phyloP scores from a whole-genome alignment of 2,329 filamentous ascomycete species.

The Colletotrichum musae region DNA sequence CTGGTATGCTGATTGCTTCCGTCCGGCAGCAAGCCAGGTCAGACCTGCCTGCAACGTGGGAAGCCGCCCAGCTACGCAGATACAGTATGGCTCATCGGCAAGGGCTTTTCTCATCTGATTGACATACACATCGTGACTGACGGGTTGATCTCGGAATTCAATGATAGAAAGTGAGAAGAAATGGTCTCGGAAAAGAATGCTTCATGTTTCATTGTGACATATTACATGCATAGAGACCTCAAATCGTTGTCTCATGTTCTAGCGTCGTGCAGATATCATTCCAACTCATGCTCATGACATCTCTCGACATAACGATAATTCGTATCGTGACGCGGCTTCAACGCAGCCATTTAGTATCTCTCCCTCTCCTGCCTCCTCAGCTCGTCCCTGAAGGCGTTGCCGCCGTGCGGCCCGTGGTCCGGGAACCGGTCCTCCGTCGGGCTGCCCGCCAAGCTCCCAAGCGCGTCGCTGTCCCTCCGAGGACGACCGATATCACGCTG shows the following conservation, averaged over 20 bases:
- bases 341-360: slow-evolving; percentile 47
- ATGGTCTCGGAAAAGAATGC: neutral
- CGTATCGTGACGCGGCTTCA: neutral
- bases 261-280: slow-evolving; percentile 14
- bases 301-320: neutral
- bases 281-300: slow-evolving; percentile 7
- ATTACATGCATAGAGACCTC: slow-evolving; percentile 23
- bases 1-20: too few species aligned
- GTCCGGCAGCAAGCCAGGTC: too few species aligned
- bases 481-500: slow-evolving; percentile 40
- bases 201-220: slow-evolving; percentile 32
- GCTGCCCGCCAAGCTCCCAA: slow-evolving; percentile 64
- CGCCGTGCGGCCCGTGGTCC: slow-evolving; percentile 52
- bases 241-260: slow-evolving; percentile 5
- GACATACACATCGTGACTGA: too few species aligned
- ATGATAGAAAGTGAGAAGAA: too few species aligned
- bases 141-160: too few species aligned
- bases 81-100: too few species aligned
- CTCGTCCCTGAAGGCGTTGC: slow-evolving; percentile 66
- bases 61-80: too few species aligned
- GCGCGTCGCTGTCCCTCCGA: slow-evolving; percentile 61
- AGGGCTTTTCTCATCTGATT: too few species aligned
- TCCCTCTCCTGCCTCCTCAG: slow-evolving; percentile 62
- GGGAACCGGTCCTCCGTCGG: slow-evolving; percentile 60
- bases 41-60: too few species aligned